A percentile compares a stretch with the other conserved stretches of the same genome.
These are phyloP conservation scores for Xylariaceae sp. DNA, from an alignment of 2,329 filamentous ascomycete species.

Conservation along the genomic window DNA sequence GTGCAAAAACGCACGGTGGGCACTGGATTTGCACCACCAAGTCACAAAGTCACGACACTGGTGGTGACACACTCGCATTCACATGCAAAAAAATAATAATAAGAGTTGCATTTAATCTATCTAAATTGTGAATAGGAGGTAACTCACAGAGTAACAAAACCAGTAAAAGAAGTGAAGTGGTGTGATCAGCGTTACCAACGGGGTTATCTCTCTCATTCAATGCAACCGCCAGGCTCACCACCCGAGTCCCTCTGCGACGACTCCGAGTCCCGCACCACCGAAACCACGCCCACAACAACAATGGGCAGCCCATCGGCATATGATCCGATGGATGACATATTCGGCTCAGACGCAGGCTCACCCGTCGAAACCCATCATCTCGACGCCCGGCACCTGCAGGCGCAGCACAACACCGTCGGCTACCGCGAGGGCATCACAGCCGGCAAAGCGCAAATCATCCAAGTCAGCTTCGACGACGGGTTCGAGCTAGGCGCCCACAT, in stretches of 20 bases:
- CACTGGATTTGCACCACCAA: too few relatives aligned
- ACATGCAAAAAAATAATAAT: not conserved
- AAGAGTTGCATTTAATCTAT: not conserved
- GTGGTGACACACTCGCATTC: not conserved
- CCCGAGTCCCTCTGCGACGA: not conserved
- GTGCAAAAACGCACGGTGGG: too few relatives aligned
- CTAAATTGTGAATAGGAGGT: not conserved
- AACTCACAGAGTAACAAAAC: not conserved
- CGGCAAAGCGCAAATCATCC: constrained; percentile 71
- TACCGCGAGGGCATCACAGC: constrained; percentile 81
- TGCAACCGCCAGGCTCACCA: constrained; percentile 13
- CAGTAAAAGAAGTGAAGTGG: not conserved
- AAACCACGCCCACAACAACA: not conserved
- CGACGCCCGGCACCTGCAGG: constrained; percentile 69
- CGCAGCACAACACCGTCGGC: constrained; percentile 74
- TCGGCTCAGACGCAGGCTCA: constrained; percentile 5
- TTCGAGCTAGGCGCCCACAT: constrained; percentile 79
- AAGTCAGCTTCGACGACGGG: constrained; percentile 87
- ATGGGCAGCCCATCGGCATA: constrained; percentile 1
- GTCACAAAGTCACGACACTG: not conserved
- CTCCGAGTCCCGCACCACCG: not conserved
- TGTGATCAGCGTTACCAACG: not conserved
- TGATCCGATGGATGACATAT: constrained; percentile 13
- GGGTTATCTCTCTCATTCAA: not conserved
- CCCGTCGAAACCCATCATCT: constrained; percentile 30